Evolutionary conservation across 164 flowering plant species (phyloP).

Genomic region (Warburgia ugandensis): DNA sequence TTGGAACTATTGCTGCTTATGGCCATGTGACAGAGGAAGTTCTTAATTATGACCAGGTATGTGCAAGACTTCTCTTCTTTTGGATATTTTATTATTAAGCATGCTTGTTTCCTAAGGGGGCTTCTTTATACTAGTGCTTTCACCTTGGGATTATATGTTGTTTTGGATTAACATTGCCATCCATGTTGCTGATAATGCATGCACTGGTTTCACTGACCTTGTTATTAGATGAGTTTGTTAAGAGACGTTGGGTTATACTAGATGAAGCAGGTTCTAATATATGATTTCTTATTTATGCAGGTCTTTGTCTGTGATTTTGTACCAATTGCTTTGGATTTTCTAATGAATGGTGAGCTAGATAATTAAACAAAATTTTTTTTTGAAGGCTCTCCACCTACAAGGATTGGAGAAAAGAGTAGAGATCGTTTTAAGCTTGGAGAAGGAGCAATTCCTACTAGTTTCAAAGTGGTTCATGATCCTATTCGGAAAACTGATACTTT

Average conservation of each 20-base stretch:
- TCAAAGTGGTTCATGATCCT: no score
- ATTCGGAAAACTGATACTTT: no score
- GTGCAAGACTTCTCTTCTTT: no score
- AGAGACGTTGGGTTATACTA: no score
- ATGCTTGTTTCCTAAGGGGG: no score
- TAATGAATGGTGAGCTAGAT: slow-evolving; percentile 31
- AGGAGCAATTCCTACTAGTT: slow-evolving; percentile 29
- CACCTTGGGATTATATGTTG: no score
- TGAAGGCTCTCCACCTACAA: slow-evolving; percentile 27
- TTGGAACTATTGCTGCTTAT: slow-evolving; percentile 27
- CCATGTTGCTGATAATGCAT: no score
- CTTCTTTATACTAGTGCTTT: no score
- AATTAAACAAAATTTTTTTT: slow-evolving; percentile 21
- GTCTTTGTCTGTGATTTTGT: slow-evolving; percentile 28
- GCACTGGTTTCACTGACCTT: background rate
- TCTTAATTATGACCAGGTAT: slow-evolving; percentile 30
- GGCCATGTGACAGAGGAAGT: slow-evolving; percentile 20
- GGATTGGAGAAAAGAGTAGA: slow-evolving; percentile 27
- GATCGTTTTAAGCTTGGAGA: slow-evolving; percentile 29
- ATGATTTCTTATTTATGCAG: slow-evolving; percentile 10
- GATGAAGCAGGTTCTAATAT: background rate
- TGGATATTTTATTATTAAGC: no score
- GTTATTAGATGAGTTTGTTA: no score
- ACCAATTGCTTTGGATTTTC: slow-evolving; percentile 26
- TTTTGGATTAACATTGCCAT: no score